These are phyloP conservation scores for Datisca glomerata DNA, from an alignment of 306 rosid genomes.

Conservation along the genomic window DNA sequence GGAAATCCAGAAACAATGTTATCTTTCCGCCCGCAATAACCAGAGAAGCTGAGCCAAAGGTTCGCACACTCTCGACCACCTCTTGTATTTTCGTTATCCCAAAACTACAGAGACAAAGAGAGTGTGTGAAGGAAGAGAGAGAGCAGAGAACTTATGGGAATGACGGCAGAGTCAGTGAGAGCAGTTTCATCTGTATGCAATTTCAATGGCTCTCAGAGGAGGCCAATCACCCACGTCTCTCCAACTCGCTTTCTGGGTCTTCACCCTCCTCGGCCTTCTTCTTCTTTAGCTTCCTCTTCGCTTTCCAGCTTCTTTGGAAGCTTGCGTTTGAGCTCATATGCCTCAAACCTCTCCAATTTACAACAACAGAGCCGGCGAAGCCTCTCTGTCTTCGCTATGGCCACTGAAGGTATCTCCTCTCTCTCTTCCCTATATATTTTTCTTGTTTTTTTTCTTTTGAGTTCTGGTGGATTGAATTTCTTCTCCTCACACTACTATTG, in stretches of 20 bases:
- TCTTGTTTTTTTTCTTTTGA: too few relatives aligned
- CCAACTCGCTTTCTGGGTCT: constrained; percentile 34
- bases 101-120: not conserved
- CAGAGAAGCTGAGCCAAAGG: not conserved
- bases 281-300: constrained; percentile 35
- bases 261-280: constrained; percentile 30
- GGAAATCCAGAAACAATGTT: too few relatives aligned
- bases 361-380: constrained; percentile 27
- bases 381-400: constrained; percentile 66
- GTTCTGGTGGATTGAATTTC: too few relatives aligned
- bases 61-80: not conserved
- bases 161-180: constrained; percentile 64
- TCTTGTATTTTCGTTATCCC: not conserved
- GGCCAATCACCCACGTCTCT: constrained; percentile 33
- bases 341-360: constrained; percentile 20
- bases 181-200: constrained; percentile 33
- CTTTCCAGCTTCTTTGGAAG: constrained; percentile 41
- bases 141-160: constrained; percentile 2
- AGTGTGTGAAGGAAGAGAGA: not conserved
- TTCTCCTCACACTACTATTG: too few relatives aligned
- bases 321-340: constrained; percentile 21
- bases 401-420: constrained; percentile 47
- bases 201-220: constrained; percentile 48
- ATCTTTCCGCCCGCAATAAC: too few relatives aligned
- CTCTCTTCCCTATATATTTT: constrained; percentile 6